Evolutionary conservation across 2,329 filamentous ascomycete species (phyloP).

Genomic region (Penicillium sclerotigenum): DNA sequence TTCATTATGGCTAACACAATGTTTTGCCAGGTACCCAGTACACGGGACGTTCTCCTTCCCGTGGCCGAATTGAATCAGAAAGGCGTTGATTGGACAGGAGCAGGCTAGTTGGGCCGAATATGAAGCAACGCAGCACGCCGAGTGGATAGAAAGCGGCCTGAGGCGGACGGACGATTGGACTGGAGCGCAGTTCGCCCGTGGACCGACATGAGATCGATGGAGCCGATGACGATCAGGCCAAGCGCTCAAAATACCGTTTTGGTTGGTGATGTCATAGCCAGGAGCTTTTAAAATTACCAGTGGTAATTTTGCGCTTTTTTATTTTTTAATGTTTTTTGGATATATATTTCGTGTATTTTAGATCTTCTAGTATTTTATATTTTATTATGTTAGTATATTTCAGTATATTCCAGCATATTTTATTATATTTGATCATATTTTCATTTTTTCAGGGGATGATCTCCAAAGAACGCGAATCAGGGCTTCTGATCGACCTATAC

Average conservation of each 20-base stretch:
- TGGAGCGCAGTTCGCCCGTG: conserved; percentile 22
- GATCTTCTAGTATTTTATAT: not conserved
- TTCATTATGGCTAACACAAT: conserved; percentile 12
- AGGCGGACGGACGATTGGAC: conserved; percentile 20
- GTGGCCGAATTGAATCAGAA: conserved; percentile 2
- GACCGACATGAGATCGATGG: conserved; percentile 31
- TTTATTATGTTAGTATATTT: not conserved
- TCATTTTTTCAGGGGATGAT: not conserved
- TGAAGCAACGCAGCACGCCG: conserved; percentile 20
- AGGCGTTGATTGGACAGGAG: conserved; percentile 12
- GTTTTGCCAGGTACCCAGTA: conserved; percentile 18
- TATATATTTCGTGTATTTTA: not conserved
- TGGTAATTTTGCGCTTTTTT: conserved; percentile 11
- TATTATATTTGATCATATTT: not conserved
- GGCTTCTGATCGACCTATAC: not conserved
- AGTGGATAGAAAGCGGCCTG: conserved; percentile 26
- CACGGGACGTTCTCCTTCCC: conserved; percentile 4
- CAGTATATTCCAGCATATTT: not conserved
- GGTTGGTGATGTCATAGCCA: conserved; percentile 30
- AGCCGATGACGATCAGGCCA: conserved; percentile 34
- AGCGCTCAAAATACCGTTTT: conserved; percentile 29
- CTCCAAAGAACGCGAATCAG: not conserved
- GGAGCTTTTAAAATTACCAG: conserved; percentile 21
- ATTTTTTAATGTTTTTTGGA: not conserved
- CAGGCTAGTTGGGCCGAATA: conserved; percentile 15